These are phyloP conservation scores for Suhomyces chickasaworum DNA, from an alignment of 1,139 yeast genomes.

Conservation along the genomic window DNA sequence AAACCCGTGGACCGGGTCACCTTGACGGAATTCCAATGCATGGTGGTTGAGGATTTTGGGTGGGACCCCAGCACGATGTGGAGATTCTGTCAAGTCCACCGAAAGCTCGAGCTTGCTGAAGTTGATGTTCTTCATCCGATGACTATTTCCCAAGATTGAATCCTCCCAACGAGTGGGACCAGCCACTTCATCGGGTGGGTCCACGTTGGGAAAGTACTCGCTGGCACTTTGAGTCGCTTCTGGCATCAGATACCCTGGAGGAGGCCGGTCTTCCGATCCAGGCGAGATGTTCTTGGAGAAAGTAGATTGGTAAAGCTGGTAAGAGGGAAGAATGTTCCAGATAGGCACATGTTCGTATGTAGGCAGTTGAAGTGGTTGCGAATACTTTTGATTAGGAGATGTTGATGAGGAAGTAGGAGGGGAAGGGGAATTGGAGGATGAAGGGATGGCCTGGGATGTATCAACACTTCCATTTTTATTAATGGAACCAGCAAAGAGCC, in stretches of 20 bases:
- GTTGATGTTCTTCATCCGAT: constrained; percentile 24
- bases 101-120: constrained; percentile 21
- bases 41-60: constrained; percentile 34
- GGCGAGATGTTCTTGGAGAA: constrained; percentile 42
- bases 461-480: not conserved
- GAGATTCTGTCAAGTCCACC: constrained; percentile 21
- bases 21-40: constrained; percentile 38
- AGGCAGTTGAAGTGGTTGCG: not conserved
- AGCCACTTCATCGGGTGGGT: not conserved
- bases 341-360: constrained; percentile 29
- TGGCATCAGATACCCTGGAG: constrained; percentile 39
- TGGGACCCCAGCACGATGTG: constrained; percentile 20
- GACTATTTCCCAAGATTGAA: constrained; percentile 29
- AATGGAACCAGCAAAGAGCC: not conserved
- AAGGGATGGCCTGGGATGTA: not conserved
- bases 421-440: not conserved
- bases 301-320: constrained; percentile 44
- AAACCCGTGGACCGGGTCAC: constrained; percentile 43
- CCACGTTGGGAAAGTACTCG: constrained; percentile 16
- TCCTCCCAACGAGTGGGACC: constrained; percentile 27
- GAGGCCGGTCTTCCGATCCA: constrained; percentile 35
- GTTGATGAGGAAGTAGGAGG: not conserved
- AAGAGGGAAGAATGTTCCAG: constrained; percentile 44
- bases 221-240: constrained; percentile 25
- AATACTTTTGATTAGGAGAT: not conserved